These are phyloP conservation scores for Chenopodium berlandieri DNA, from an alignment of 148 eudicot genomes.

Conservation along the genomic window DNA sequence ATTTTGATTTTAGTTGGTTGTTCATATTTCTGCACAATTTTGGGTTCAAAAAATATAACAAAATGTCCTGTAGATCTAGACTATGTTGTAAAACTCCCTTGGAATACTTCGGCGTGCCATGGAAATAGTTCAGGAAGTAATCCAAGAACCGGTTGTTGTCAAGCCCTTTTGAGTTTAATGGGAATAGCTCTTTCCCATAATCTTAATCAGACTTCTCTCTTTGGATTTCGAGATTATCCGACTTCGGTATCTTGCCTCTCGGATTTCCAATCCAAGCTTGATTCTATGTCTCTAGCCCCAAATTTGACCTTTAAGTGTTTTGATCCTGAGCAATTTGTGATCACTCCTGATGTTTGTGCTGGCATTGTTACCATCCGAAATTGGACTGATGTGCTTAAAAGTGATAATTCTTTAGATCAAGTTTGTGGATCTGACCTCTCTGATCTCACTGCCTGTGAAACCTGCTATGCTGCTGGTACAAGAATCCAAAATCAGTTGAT, in stretches of 20 bases:
- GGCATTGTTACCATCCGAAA: slow-evolving; percentile 44
- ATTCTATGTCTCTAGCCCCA: slow-evolving; percentile 39
- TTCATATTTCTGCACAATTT: neutral
- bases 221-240: slow-evolving; percentile 45
- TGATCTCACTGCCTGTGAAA: slow-evolving; percentile 52
- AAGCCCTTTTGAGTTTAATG: slow-evolving; percentile 58
- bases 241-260: slow-evolving; percentile 56
- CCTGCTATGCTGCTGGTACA: slow-evolving; percentile 61
- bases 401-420: slow-evolving; percentile 39
- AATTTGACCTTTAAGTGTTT: slow-evolving; percentile 52
- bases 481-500: slow-evolving; percentile 42
- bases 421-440: slow-evolving; percentile 46
- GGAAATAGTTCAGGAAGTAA: slow-evolving; percentile 9
- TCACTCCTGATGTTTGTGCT: slow-evolving; percentile 50
- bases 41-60: slow-evolving; percentile 11
- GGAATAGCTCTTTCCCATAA: slow-evolving; percentile 51
- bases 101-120: slow-evolving; percentile 48
- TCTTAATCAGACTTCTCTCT: slow-evolving; percentile 48
- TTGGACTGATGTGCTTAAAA: slow-evolving; percentile 49
- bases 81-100: slow-evolving; percentile 44
- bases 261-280: slow-evolving; percentile 53
- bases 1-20: slow-evolving; percentile 10
- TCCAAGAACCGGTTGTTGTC: slow-evolving; percentile 45
- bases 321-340: slow-evolving; percentile 53
- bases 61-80: slow-evolving; percentile 53